A percentile compares a stretch with the other conserved stretches of the same genome.
Evolutionary conservation across 1,284 basidiomycete genomes (phyloP).

Genomic region (Sporisorium iseilematis-ciliati): DNA sequence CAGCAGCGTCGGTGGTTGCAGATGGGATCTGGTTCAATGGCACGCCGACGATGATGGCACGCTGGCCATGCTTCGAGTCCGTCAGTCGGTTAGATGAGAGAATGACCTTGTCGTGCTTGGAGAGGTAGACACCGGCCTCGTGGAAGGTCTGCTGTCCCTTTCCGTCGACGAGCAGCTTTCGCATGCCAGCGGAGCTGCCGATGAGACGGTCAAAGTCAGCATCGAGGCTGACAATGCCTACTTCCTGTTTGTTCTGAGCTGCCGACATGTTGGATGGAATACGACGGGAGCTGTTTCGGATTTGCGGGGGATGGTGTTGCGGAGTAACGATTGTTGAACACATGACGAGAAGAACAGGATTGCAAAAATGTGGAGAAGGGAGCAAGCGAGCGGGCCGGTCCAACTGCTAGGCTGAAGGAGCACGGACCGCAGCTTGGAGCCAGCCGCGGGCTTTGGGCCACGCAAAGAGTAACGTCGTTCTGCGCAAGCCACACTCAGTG

Average conservation of each 20-base stretch:
- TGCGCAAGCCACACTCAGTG: slow-evolving; percentile 8
- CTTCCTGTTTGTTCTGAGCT: not conserved
- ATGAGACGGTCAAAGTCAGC: slow-evolving; percentile 39
- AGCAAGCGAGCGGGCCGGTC: slow-evolving; percentile 4
- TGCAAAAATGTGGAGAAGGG: not conserved
- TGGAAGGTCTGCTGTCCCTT: slow-evolving; percentile 45
- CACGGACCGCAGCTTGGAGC: slow-evolving; percentile 5
- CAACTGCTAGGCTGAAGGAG: not conserved
- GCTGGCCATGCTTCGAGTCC: slow-evolving; percentile 24
- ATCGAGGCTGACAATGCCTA: slow-evolving; percentile 45
- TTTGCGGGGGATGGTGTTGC: slow-evolving; percentile 1
- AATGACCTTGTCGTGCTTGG: slow-evolving; percentile 41
- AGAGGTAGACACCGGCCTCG: slow-evolving; percentile 47
- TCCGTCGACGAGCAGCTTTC: slow-evolving; percentile 30
- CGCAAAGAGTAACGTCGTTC: not conserved
- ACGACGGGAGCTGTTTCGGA: not conserved
- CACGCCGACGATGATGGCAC: slow-evolving; percentile 29
- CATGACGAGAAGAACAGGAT: not conserved
- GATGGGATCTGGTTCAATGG: slow-evolving; percentile 23
- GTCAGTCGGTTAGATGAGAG: slow-evolving; percentile 44
- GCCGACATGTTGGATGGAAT: slow-evolving; percentile 6
- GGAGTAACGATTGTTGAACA: not conserved
- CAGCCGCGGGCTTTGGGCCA: not conserved
- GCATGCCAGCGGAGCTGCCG: slow-evolving; percentile 29
- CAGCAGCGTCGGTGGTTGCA: not conserved